Evolutionary conservation across 2,329 filamentous ascomycete species (phyloP), one percentile per base, ranked within the genome.

Genomic region (Aspergillus ochraceoroseus): DNA sequence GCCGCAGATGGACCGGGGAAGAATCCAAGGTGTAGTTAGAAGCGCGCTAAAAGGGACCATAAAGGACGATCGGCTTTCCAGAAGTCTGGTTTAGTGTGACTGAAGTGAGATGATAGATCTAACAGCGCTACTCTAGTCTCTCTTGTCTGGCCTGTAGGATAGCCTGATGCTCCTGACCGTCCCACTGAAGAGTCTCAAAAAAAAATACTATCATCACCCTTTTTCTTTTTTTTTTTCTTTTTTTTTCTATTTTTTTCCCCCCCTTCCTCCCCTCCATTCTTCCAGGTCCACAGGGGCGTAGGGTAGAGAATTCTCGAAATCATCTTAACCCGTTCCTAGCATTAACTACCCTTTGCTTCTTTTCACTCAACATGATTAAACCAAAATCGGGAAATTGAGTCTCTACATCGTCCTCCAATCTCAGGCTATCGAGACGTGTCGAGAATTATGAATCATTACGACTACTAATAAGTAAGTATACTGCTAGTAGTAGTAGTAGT

Each of bases 81-180:
- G 52, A 55, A 49, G 38, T 54, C 43, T 60, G 58, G 59, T 54
- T 57, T 59, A 61, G 57, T 59, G 54, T 38, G 42, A 53, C 44
- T 55, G 56, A 55, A 47, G 54, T 55, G 52, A 61, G 59, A 61
- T 62, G 60, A 63, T 62, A 63, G 60, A 63, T 63, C 59, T 61
- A 52, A 57, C 52, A 47, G 32, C 43, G 33, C 34, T 36, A 46
- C 29, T 42, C 44, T 27, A 42, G 30, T 44, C 47, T 33, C 47
- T 40, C 47, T 41, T 27, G 40, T 25, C 22, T 48, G 38, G 50
- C 44, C 48, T 52, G 52, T 49, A 47, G 48, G 48, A 46, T 46
- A 33, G 48, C 15, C 22, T 42, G 33, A 8, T 9, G 23, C 11
- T 27, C 25, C 23, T 9, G 17, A 17, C 28, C 13, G 32, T 32